Base-by-base conservation (phyloP, 176 grass and related monocot species). In the Musa beccarii region DNA sequence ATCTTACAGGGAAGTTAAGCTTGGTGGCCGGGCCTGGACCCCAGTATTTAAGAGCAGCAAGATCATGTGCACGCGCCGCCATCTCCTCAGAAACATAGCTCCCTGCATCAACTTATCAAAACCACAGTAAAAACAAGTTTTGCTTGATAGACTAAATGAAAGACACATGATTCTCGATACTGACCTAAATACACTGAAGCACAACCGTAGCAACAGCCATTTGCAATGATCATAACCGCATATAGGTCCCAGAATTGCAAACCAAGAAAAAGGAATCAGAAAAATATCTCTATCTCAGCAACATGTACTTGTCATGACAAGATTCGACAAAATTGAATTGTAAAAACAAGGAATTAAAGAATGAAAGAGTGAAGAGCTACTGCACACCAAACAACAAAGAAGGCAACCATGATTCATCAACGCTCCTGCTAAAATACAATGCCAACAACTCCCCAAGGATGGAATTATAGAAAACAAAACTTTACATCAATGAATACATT, bases 101-200 rank as follows among this genome's bases (percentile, higher is more conserved):
- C 53, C 95, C 95, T 99, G 82, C 75, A 63, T 52, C 59, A 25
- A 20, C 49, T 52, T 77, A 20, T 15, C 19, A 66, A 52, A 50
- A 64, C 3, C 17, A 49, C 14, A 28, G 49, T 65, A 3, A 10
- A 7, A 26, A 64, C 12, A 51, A 52, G 6, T 22, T 24, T 51
- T 52, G 9, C 50, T 52, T 50, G 4, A 65, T 52, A 6, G 7
- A 66, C 14, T 63, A 21, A 13, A 24, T 66, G 16, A 51, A 77
- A 65, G 20, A 13, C 43, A 2, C 9, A 15, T 11, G 52, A 52
- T 24, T 10, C 16, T 24, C 0, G 66, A 10, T 55, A 54, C 52
- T 91, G 89, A 99, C 95, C 95, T 91, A 99, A 80, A 91, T 94
- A 99, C 72, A 99, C 95, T 99, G 88, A 94, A 87, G 86, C 80